phyloP scores from a whole-genome alignment of 306 rosid species.

The Arachis hypogaea region DNA sequence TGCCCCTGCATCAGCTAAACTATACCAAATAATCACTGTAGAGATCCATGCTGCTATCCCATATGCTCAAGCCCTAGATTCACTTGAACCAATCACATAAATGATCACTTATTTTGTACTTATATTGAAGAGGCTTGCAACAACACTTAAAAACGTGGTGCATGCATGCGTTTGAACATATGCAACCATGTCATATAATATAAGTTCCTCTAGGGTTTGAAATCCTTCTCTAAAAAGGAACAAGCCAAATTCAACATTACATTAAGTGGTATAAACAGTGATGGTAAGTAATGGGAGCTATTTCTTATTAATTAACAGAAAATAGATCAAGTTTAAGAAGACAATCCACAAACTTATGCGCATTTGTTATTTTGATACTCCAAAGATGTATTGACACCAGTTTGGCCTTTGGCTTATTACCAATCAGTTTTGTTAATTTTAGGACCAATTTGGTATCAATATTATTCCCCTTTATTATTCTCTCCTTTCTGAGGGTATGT shows the following conservation, averaged over 20 bases:
- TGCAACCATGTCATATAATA: conserved; percentile 88
- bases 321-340: conserved; percentile 16
- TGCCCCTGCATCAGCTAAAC: too few species aligned
- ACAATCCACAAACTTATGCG: conserved; percentile 5
- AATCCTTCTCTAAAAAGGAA: conserved; percentile 68
- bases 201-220: conserved; percentile 74
- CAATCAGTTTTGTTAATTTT: background rate
- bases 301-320: conserved; percentile 14
- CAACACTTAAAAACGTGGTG: too few species aligned
- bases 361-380: conserved; percentile 12
- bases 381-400: background rate
- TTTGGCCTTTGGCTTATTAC: background rate
- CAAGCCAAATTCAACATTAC: conserved; percentile 41
- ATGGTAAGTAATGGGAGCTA: conserved; percentile 28
- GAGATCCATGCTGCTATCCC: too few species aligned
- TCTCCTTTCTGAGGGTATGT: too few species aligned
- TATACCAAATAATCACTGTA: too few species aligned
- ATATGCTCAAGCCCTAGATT: too few species aligned
- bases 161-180: conserved; percentile 53
- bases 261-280: conserved; percentile 15
- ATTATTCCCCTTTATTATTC: too few species aligned
- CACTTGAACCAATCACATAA: too few species aligned
- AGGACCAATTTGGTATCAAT: background rate
- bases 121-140: background rate
- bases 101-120: too few species aligned